These are phyloP conservation scores for Melanogaster broomeanus DNA, from an alignment of 768 basidiomycete species.

Conservation along the genomic window DNA sequence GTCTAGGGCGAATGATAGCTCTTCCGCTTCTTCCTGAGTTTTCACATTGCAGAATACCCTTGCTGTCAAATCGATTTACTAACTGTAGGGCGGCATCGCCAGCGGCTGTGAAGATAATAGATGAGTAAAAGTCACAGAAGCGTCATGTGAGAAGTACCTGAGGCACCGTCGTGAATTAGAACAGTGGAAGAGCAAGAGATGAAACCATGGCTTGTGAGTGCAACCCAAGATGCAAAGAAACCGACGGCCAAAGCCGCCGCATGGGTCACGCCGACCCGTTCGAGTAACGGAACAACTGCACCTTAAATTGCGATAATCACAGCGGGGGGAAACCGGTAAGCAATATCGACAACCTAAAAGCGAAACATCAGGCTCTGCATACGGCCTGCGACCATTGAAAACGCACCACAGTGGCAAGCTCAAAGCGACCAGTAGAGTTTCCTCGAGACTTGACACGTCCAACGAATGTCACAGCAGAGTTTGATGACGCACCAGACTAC, in stretches of 20 bases:
- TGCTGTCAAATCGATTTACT: conserved; percentile 19
- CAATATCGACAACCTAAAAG: conserved; percentile 17
- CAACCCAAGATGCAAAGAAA: conserved; percentile 29
- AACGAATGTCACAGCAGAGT: conserved; percentile 17
- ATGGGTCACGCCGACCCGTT: conserved; percentile 12
- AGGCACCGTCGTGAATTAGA: conserved; percentile 27
- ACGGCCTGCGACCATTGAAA: background rate
- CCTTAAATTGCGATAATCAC: conserved; percentile 11
- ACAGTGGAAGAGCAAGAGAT: conserved; percentile 22
- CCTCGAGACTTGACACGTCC: conserved; percentile 21
- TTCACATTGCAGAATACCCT: conserved; percentile 23
- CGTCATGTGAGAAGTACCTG: conserved; percentile 11
- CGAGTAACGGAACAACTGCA: conserved; percentile 12
- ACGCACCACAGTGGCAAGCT: conserved; percentile 11
- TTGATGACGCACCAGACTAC: conserved; percentile 1
- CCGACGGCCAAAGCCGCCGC: conserved; percentile 22
- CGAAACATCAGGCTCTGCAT: background rate
- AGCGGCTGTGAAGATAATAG: conserved; percentile 10
- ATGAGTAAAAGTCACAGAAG: background rate
- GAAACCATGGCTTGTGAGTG: conserved; percentile 17
- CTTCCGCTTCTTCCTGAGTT: conserved; percentile 11
- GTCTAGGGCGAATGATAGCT: conserved; percentile 11
- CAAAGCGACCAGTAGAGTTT: background rate
- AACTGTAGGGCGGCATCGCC: conserved; percentile 29
- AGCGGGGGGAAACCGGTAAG: conserved; percentile 15